phyloP scores from a whole-genome alignment of 805 yeast genomes.

The Yamadazyma endophytica region DNA sequence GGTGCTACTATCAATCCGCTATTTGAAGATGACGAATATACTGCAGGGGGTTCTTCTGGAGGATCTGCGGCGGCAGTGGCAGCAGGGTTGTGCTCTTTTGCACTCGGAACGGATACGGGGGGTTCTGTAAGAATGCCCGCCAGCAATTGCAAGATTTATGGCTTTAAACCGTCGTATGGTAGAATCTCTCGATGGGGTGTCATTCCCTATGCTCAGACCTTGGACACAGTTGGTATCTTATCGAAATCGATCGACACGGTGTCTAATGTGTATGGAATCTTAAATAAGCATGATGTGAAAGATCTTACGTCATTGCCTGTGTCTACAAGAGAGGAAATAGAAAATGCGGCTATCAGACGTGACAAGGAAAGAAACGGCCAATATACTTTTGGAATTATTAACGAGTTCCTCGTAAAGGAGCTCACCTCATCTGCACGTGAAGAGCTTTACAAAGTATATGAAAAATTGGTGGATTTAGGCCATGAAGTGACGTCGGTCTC shows the following conservation, averaged over 20 bases:
- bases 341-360: slow-evolving; percentile 4
- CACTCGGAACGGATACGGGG: slow-evolving; percentile 96
- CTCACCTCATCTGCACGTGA: slow-evolving; percentile 43
- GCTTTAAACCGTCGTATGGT: slow-evolving; percentile 94
- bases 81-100: slow-evolving; percentile 61
- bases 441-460: slow-evolving; percentile 46
- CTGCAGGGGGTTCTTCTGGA: slow-evolving; percentile 91
- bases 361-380: slow-evolving; percentile 11
- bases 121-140: slow-evolving; percentile 95
- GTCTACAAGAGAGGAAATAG: slow-evolving; percentile 26
- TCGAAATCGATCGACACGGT: slow-evolving; percentile 46
- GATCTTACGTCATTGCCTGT: slow-evolving; percentile 72
- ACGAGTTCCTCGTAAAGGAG: slow-evolving; percentile 59
- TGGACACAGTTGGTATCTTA: slow-evolving; percentile 90
- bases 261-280: slow-evolving; percentile 44
- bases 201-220: slow-evolving; percentile 85
- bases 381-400: slow-evolving; percentile 67
- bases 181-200: slow-evolving; percentile 90
- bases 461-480: slow-evolving; percentile 42
- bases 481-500: slow-evolving; percentile 60
- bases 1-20: slow-evolving; percentile 59
- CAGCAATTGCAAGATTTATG: slow-evolving; percentile 75
- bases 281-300: slow-evolving; percentile 61
- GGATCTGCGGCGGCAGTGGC: slow-evolving; percentile 95
- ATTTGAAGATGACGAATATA: slow-evolving; percentile 20